These are phyloP conservation scores for Metschnikowia anglica DNA, from an alignment of 805 yeast genomes.

Conservation along the genomic window DNA sequence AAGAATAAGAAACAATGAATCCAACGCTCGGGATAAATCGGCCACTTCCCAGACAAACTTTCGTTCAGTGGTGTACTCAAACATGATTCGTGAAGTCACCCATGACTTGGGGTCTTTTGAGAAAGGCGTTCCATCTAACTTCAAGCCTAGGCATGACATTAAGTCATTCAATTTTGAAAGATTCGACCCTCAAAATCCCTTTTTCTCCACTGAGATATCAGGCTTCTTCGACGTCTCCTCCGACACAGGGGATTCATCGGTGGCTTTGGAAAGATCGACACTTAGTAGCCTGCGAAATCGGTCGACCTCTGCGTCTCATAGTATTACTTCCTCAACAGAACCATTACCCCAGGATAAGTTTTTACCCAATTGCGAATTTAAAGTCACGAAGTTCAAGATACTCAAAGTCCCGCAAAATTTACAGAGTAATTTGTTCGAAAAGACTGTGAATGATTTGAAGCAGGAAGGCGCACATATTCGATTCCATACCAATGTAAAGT, in stretches of 20 bases:
- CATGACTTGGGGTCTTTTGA: slow-evolving; percentile 10
- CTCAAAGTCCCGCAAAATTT: slow-evolving; percentile 5
- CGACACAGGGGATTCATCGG: not conserved
- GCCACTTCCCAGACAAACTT: slow-evolving; percentile 4
- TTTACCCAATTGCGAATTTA: slow-evolving; percentile 4
- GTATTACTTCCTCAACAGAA: not conserved
- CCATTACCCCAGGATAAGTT: slow-evolving; percentile 1
- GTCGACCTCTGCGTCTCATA: not conserved
- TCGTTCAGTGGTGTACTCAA: slow-evolving; percentile 13
- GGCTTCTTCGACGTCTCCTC: not conserved
- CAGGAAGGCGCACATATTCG: slow-evolving; percentile 4
- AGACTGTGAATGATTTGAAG: slow-evolving; percentile 6
- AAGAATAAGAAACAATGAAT: slow-evolving; percentile 1
- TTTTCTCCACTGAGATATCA: slow-evolving; percentile 3
- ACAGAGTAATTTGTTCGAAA: slow-evolving; percentile 3
- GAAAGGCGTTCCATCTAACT: slow-evolving; percentile 5
- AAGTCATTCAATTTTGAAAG: not conserved
- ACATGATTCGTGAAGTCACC: slow-evolving; percentile 9
- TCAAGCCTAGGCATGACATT: slow-evolving; percentile 13
- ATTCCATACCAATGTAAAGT: not conserved
- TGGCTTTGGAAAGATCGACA: not conserved
- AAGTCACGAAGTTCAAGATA: slow-evolving; percentile 2
- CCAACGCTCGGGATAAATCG: not conserved
- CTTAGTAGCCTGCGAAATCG: not conserved
- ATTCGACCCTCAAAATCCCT: slow-evolving; percentile 3